Evolutionary conservation across 805 yeast genomes (phyloP).

Genomic region (Hanseniaspora occidentalis): DNA sequence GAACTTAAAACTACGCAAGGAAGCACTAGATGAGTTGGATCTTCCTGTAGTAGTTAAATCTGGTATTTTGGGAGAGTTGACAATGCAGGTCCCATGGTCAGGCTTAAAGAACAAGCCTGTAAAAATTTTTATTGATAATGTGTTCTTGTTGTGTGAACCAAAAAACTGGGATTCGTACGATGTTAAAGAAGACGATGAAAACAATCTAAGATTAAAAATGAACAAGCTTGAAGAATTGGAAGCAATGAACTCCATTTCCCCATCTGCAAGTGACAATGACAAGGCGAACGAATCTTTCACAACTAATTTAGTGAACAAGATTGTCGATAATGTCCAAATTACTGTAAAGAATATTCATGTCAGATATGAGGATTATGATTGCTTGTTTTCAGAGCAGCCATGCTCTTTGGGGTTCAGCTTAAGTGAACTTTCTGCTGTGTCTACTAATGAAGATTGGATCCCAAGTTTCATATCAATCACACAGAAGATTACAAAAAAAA

Average conservation of each 20-base stretch:
- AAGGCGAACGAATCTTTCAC: slow-evolving; percentile 41
- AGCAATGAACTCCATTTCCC: slow-evolving; percentile 31
- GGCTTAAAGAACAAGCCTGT: slow-evolving; percentile 89
- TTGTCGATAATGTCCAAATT: slow-evolving; percentile 84
- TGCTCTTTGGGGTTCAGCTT: slow-evolving; percentile 75
- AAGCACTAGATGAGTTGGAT: slow-evolving; percentile 75
- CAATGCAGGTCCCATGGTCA: slow-evolving; percentile 94
- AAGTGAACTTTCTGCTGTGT: slow-evolving; percentile 79
- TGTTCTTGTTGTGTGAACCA: slow-evolving; percentile 72
- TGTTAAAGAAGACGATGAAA: slow-evolving; percentile 40
- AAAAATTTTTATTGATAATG: slow-evolving; percentile 74
- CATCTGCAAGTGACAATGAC: slow-evolving; percentile 20
- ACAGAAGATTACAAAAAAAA: slow-evolving; percentile 55
- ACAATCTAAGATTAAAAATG: slow-evolving; percentile 54
- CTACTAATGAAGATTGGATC: slow-evolving; percentile 75
- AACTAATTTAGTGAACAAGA: slow-evolving; percentile 75
- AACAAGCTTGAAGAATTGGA: slow-evolving; percentile 57
- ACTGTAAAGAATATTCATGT: slow-evolving; percentile 85
- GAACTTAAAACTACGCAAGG: slow-evolving; percentile 70
- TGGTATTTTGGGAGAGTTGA: slow-evolving; percentile 83
- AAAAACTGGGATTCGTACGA: slow-evolving; percentile 43
- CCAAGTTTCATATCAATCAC: slow-evolving; percentile 74
- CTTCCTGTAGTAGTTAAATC: slow-evolving; percentile 78
- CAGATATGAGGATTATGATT: slow-evolving; percentile 72
- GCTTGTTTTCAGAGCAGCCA: slow-evolving; percentile 58